Percentiles rank a stretch among this genome's conserved stretches.
Conservation (phyloP, 208 protist species). For the Lotmaria passim region DNA sequence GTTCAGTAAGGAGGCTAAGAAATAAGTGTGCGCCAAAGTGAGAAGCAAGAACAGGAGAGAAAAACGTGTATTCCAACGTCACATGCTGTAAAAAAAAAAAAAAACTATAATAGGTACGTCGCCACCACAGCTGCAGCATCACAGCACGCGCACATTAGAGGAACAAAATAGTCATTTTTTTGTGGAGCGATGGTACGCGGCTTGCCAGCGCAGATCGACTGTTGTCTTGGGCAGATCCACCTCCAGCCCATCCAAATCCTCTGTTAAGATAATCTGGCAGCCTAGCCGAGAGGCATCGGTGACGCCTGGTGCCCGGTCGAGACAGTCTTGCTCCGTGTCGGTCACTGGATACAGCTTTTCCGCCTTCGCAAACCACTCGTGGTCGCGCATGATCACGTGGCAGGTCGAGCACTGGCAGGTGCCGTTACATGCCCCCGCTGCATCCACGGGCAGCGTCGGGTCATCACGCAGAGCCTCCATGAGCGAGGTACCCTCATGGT, state of each 20-base stretch:
- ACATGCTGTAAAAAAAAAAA: too few species aligned
- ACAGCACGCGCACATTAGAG: neutral
- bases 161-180: neutral
- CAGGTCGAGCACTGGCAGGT: conserved; percentile 96
- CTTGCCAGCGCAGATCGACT: conserved; percentile 30
- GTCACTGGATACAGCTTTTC: conserved; percentile 63
- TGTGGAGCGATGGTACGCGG: conserved; percentile 14
- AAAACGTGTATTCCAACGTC: too few species aligned
- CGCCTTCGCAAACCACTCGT: conserved; percentile 73
- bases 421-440: conserved; percentile 91
- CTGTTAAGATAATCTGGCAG: conserved; percentile 61
- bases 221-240: conserved; percentile 28
- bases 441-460: conserved; percentile 50
- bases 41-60: too few species aligned
- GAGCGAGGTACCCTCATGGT: conserved; percentile 63
- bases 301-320: conserved; percentile 45
- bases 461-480: conserved; percentile 90
- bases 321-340: conserved; percentile 75
- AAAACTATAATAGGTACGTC: too few species aligned
- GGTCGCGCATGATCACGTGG: conserved; percentile 88
- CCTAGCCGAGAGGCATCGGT: conserved; percentile 51
- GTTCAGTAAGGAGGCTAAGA: too few species aligned
- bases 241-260: conserved; percentile 45
- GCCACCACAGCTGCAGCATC: too few species aligned
- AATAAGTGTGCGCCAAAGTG: too few species aligned